Evolutionary conservation across 257 asterid species (phyloP).

Genomic region (Mentha longifolia): DNA sequence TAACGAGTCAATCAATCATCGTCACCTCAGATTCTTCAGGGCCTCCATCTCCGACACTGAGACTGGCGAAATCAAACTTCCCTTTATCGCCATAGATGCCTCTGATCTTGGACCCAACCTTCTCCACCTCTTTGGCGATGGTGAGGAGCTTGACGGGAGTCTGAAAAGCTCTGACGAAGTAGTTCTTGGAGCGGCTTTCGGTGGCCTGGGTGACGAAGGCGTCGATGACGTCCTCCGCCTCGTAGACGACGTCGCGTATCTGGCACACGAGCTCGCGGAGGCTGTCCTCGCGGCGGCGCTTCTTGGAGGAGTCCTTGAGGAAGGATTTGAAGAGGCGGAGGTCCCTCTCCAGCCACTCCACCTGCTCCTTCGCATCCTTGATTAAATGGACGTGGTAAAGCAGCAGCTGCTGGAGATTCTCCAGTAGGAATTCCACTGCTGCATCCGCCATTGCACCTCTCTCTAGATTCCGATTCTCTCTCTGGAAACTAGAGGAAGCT

Average conservation of each 20-base stretch:
- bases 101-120: constrained; percentile 29
- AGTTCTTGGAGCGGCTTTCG: constrained; percentile 32
- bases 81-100: constrained; percentile 34
- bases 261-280: constrained; percentile 32
- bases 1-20: too few relatives aligned
- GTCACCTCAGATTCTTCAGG: constrained; percentile 31
- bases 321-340: constrained; percentile 48
- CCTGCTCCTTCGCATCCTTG: constrained; percentile 31
- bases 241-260: constrained; percentile 13
- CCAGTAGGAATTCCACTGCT: constrained; percentile 46
- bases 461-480: not conserved
- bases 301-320: constrained; percentile 38
- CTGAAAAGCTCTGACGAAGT: constrained; percentile 29
- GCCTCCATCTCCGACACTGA: constrained; percentile 24
- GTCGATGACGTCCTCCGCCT: constrained; percentile 37
- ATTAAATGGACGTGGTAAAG: constrained; percentile 35
- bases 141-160: constrained; percentile 28
- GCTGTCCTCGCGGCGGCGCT: constrained; percentile 34
- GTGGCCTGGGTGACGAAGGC: constrained; percentile 45
- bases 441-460: constrained; percentile 45
- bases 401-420: constrained; percentile 44
- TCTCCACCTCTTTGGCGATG: constrained; percentile 38
- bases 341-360: constrained; percentile 35
- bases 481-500: not conserved
- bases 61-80: not conserved